phyloP scores from a whole-genome alignment of 1,284 basidiomycete species.

The Trichosporon inkin region DNA sequence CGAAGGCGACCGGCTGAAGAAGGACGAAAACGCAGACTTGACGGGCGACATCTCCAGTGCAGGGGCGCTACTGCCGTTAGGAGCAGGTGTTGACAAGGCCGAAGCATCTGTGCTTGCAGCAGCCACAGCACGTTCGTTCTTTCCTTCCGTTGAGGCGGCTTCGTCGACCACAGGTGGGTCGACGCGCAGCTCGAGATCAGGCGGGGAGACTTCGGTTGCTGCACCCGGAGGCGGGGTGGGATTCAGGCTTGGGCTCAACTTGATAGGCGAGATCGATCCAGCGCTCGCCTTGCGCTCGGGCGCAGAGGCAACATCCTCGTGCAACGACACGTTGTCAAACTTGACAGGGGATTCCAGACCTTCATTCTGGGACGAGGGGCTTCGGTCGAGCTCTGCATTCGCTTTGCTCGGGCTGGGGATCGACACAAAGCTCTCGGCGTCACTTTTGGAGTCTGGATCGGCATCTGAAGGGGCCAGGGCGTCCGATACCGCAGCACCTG shows the following conservation, averaged over 20 bases:
- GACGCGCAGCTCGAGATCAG: conserved; percentile 1
- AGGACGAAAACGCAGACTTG: not conserved
- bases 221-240: not conserved
- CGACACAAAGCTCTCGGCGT: conserved; percentile 5
- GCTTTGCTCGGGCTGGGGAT: conserved; percentile 1
- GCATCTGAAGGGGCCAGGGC: conserved; percentile 3
- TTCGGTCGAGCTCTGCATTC: not conserved
- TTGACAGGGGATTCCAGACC: not conserved
- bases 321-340: not conserved
- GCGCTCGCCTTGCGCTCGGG: not conserved
- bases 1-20: not conserved
- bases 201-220: not conserved
- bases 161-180: not conserved
- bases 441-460: conserved; percentile 2
- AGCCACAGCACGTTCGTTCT: not conserved
- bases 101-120: not conserved
- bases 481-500: conserved; percentile 4
- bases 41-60: not conserved
- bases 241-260: not conserved
- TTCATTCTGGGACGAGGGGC: not conserved
- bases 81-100: not conserved
- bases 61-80: not conserved
- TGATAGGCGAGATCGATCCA: conserved; percentile 2
- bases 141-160: not conserved
- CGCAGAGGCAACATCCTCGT: not conserved